Percentiles rank a stretch among this genome's conserved stretches.
Evolutionary conservation across 805 yeast genomes (phyloP).

Genomic region (Barnettozyma salicaria): DNA sequence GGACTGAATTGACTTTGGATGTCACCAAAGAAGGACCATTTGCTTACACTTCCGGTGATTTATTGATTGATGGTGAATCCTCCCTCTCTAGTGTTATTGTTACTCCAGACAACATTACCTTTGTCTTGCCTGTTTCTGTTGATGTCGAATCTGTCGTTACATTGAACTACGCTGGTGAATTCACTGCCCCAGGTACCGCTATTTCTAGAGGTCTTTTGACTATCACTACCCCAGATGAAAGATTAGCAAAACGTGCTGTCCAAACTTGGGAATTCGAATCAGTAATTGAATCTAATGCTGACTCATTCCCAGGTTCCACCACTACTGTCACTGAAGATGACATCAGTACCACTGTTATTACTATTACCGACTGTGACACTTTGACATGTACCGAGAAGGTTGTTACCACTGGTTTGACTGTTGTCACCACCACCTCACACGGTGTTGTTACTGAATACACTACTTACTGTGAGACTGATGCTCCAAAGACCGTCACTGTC

Average conservation of each 20-base stretch:
- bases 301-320: constrained; percentile 12
- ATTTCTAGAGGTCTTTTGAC: constrained; percentile 7
- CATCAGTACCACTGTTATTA: constrained; percentile 1
- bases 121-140: neutral
- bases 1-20: constrained; percentile 12
- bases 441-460: constrained; percentile 4
- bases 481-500: neutral
- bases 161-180: constrained; percentile 2
- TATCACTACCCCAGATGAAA: constrained; percentile 6
- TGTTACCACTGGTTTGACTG: constrained; percentile 8
- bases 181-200: constrained; percentile 7
- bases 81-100: constrained; percentile 1
- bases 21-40: constrained; percentile 9
- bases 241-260: constrained; percentile 16
- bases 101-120: constrained; percentile 2
- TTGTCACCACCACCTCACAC: constrained; percentile 1
- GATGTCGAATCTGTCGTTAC: neutral
- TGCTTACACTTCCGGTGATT: constrained; percentile 6
- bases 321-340: no score
- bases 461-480: constrained; percentile 6
- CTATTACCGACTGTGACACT: constrained; percentile 5
- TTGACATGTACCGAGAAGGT: constrained; percentile 2
- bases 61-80: constrained; percentile 8
- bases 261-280: constrained; percentile 8
- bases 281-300: constrained; percentile 9